These are phyloP conservation scores for Mycena belliarum DNA, from an alignment of 768 basidiomycete genomes.

Conservation along the genomic window DNA sequence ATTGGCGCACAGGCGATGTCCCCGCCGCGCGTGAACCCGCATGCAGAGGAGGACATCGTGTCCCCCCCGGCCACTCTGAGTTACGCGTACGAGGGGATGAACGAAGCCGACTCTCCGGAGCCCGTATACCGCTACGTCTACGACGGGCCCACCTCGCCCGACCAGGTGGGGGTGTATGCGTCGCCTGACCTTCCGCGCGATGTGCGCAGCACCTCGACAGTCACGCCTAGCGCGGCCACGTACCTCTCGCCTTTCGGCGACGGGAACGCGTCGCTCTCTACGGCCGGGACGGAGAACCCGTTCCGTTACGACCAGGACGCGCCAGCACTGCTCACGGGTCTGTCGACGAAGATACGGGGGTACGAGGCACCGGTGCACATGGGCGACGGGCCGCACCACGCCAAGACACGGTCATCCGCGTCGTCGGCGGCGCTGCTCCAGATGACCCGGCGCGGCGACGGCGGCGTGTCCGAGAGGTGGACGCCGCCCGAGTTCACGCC, in stretches of 20 bases:
- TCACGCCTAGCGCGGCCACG: constrained; percentile 13
- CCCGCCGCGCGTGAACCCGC: background rate
- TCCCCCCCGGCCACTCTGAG: background rate
- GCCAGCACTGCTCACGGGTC: background rate
- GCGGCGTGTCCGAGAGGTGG: constrained; percentile 7
- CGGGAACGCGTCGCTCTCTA: background rate
- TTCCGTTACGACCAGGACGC: constrained; percentile 15
- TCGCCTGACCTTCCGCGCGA: no score
- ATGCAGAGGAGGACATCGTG: background rate
- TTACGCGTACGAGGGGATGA: constrained; percentile 14
- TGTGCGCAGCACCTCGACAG: constrained; percentile 15
- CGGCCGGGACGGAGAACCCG: constrained; percentile 12
- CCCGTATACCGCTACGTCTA: constrained; percentile 18
- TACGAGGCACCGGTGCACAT: constrained; percentile 8
- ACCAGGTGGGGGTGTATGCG: background rate
- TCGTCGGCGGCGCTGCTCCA: constrained; percentile 20
- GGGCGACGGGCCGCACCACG: constrained; percentile 7
- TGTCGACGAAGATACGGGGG: background rate
- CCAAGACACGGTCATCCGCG: no score
- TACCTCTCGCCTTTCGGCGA: background rate
- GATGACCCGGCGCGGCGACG: constrained; percentile 21
- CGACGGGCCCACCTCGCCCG: constrained; percentile 15
- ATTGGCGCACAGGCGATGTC: background rate
- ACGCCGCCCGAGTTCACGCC: constrained; percentile 21
- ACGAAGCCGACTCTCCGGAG: constrained; percentile 14